Percentiles rank a stretch among this genome's conserved stretches.
Evolutionary conservation across 2,329 filamentous ascomycete species (phyloP).

Genomic region (Salinomyces thailandicus): DNA sequence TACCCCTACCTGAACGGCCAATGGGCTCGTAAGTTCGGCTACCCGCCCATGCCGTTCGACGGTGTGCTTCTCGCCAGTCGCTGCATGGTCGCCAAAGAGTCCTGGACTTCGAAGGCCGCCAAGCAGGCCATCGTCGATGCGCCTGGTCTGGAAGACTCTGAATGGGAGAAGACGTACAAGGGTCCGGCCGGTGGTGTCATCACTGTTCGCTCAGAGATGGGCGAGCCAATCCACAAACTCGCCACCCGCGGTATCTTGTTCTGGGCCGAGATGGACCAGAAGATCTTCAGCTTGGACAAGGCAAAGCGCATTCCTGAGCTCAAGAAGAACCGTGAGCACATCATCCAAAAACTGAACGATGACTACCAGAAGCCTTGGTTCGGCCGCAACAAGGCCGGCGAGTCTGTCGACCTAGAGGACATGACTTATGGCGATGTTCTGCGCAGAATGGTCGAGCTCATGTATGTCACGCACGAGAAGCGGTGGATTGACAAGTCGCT

Average conservation of each 20-base stretch:
- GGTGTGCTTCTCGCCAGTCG: constrained; percentile 83
- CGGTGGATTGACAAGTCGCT: constrained; percentile 87
- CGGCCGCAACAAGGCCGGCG: constrained; percentile 67
- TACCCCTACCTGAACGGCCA: constrained; percentile 84
- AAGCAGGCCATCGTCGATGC: constrained; percentile 87
- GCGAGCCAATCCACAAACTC: constrained; percentile 97
- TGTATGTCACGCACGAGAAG: constrained; percentile 82
- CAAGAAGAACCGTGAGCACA: constrained; percentile 78
- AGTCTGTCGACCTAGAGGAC: constrained; percentile 80
- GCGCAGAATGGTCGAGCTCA: constrained; percentile 74
- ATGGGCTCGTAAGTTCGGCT: constrained; percentile 80
- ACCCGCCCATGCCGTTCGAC: constrained; percentile 89
- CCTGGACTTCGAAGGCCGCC: constrained; percentile 73
- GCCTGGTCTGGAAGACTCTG: constrained; percentile 64
- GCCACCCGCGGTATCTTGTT: constrained; percentile 91
- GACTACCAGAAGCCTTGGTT: constrained; percentile 98
- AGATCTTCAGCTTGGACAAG: constrained; percentile 94
- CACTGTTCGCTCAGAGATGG: constrained; percentile 97
- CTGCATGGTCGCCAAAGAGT: constrained; percentile 92
- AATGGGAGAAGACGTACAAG: constrained; percentile 93
- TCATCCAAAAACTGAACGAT: constrained; percentile 90
- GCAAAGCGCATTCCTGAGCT: constrained; percentile 82
- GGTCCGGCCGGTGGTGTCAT: constrained; percentile 85
- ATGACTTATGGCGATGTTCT: constrained; percentile 92
- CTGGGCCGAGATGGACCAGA: constrained; percentile 98